Base-by-base conservation (phyloP, 1,284 basidiomycete species). In the Takashimella tepidaria region DNA sequence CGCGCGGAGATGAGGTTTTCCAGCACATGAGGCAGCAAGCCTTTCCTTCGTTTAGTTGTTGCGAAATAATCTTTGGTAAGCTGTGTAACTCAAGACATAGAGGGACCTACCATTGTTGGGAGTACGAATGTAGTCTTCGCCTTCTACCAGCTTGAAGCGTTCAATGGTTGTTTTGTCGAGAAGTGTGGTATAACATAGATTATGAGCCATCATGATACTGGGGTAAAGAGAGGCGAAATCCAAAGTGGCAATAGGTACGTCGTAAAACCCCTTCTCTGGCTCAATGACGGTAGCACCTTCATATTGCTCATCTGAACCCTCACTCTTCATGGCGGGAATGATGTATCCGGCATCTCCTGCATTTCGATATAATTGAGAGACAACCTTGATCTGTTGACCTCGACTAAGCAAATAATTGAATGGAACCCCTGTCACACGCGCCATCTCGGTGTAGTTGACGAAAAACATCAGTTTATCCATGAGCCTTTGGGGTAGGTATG, bases 181-280 rank as follows among this genome's bases (percentile, higher is more conserved):
- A 13, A 96, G 78, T 0, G 93, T 95, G 0, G 93, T 96, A 68
- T 97, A 98, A 73, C 92, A 97, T 1, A 98, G 78, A 69, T 97
- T 98, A 72, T 98, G 93, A 0, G 92, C 93, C 92, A 96, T 96
- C 92, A 98, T 98, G 76, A 98, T 97, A 0, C 93, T 97, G 0
- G 92, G 92, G 73, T 98, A 98, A 60, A 98, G 80, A 0, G 92
- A 96, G 54, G 89, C 92, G 77, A 98, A 98, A 82, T 98, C 92
- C 42, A 98, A 82, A 0, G 92, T 97, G 4, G 93, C 91, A 64
- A 98, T 96, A 0, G 92, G 92, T 0, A 85, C 83, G 67, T 95
- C 90, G 70, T 96, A 98, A 73, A 88, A 98, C 0, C 93, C 92
- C 68, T 87, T 90, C 70, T 82, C 85, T 1, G 92, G 92, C 66